Percentiles rank a stretch among this genome's conserved stretches.
Conservation (phyloP, 345 rosid species). For the Eucalyptus tenuipes region DNA sequence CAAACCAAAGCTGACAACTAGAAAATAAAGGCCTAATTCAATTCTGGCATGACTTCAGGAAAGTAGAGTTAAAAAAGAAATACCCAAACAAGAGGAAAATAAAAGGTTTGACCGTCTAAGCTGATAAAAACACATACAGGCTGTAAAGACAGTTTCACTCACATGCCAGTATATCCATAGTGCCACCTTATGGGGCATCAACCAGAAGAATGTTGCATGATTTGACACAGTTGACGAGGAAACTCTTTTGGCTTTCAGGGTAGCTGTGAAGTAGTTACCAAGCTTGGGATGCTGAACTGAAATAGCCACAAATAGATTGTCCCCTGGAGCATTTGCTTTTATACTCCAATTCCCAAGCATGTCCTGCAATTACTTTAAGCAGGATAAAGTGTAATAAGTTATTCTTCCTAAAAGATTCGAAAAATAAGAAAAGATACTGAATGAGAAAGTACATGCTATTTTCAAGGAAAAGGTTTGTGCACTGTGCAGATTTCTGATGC, state of each 20-base stretch:
- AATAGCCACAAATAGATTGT: slow-evolving; percentile 45
- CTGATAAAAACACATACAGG: background rate
- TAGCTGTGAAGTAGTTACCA: slow-evolving; percentile 73
- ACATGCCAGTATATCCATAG: slow-evolving; percentile 96
- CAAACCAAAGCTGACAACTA: background rate
- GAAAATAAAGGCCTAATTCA: background rate
- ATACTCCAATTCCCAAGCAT: slow-evolving; percentile 81
- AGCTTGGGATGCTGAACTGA: slow-evolving; percentile 67
- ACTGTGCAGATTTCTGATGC: background rate
- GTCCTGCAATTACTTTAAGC: slow-evolving; percentile 33
- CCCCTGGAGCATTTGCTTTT: slow-evolving; percentile 60
- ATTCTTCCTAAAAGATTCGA: background rate
- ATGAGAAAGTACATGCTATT: background rate
- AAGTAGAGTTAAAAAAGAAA: background rate
- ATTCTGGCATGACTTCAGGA: background rate
- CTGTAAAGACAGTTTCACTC: slow-evolving; percentile 14
- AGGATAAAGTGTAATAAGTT: background rate
- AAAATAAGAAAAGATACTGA: background rate
- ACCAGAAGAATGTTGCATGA: slow-evolving; percentile 73
- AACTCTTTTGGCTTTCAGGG: slow-evolving; percentile 46
- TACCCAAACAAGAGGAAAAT: background rate
- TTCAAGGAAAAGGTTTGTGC: background rate
- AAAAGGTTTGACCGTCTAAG: background rate
- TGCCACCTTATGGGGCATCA: slow-evolving; percentile 96
- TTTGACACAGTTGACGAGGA: slow-evolving; percentile 10